Base-by-base conservation (phyloP, 495 filamentous ascomycete genomes). In the Neurospora sp. region DNA sequence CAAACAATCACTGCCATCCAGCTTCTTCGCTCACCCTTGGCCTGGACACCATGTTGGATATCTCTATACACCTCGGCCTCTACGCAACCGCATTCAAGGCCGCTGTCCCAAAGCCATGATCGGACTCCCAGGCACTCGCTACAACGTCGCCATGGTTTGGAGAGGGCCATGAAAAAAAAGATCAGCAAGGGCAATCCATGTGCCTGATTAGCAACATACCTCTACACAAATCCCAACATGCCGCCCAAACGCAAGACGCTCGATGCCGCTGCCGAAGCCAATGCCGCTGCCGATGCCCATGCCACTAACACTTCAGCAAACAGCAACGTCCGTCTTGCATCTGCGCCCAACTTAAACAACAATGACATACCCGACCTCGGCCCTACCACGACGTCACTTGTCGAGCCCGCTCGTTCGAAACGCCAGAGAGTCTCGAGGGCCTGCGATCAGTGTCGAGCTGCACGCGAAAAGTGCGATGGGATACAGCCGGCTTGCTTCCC, bases 401-500 rank as follows among this genome's bases (percentile, higher is more conserved):
- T 66, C 27, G 54, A 71, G n/a, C 70, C 75, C 3, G 77, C 72
- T 27, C 74, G 75, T 3, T 71, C 39, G 73, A 85, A 86, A 76
- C 81, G 91, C 38, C 89, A 90, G 79, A 86, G 91, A 79, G 90
- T 92, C 3, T 90, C 90, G 27, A 83, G 89, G 62, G 90, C 90
- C 18, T 92, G 90, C 81, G 89, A 91, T 73, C 90, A 89, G 72
- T 92, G 90, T 75, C 87, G 90, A 37, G 85, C 86, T 10, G 87
- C 87, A 69, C 87, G 90, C 62, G 89, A 91, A 79, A 91, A 89
- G 75, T 92, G 90, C 76, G 90, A 92, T 73, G 90, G 90, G 0
- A 80, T 81, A 14, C 88, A 88, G 71, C 90, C 90, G 10, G 78
- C 84, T 9, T 92, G 90, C 76, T 87, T 85, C 37, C 90, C 89